Percentiles rank a stretch among this genome's conserved stretches.
These are phyloP conservation scores for Aspergillus sclerotioniger DNA, from an alignment of 495 filamentous ascomycete genomes.

Conservation along the genomic window DNA sequence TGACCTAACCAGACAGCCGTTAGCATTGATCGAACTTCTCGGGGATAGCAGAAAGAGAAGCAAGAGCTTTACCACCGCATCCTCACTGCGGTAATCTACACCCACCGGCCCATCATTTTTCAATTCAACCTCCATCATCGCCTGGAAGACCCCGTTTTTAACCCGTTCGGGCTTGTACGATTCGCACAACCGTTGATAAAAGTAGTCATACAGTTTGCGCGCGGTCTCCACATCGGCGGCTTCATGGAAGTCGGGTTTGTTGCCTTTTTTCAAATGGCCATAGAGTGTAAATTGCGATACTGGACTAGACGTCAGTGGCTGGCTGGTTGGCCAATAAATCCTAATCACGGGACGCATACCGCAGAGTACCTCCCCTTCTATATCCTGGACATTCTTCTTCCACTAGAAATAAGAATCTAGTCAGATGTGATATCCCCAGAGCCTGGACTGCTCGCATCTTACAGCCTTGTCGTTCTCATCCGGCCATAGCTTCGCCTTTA, in stretches of 20 bases:
- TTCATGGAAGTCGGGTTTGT: constrained; percentile 92
- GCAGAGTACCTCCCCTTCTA: constrained; percentile 86
- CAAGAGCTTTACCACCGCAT: constrained; percentile 58
- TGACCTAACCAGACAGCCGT: constrained; percentile 49
- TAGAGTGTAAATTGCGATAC: constrained; percentile 99
- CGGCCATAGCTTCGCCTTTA: constrained; percentile 90
- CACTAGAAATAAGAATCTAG: constrained; percentile 51
- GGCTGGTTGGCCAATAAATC: not conserved
- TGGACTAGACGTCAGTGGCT: constrained; percentile 25
- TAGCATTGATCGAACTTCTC: not conserved
- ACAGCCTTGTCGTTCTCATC: constrained; percentile 51
- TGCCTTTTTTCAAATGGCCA: constrained; percentile 88
- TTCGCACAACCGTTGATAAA: constrained; percentile 72
- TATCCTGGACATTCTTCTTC: constrained; percentile 84
- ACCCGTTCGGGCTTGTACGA: constrained; percentile 73
- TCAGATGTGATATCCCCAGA: not conserved
- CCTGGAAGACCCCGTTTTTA: constrained; percentile 93
- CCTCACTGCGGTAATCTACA: constrained; percentile 63
- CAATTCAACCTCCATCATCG: constrained; percentile 96
- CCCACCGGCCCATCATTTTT: constrained; percentile 94
- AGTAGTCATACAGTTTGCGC: constrained; percentile 75
- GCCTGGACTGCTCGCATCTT: constrained; percentile 2
- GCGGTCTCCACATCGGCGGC: constrained; percentile 76
- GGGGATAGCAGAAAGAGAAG: constrained; percentile 29
- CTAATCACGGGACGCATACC: constrained; percentile 50